These are phyloP conservation scores for Ogataea saltuana DNA, from an alignment of 805 yeast genomes.

Conservation along the genomic window DNA sequence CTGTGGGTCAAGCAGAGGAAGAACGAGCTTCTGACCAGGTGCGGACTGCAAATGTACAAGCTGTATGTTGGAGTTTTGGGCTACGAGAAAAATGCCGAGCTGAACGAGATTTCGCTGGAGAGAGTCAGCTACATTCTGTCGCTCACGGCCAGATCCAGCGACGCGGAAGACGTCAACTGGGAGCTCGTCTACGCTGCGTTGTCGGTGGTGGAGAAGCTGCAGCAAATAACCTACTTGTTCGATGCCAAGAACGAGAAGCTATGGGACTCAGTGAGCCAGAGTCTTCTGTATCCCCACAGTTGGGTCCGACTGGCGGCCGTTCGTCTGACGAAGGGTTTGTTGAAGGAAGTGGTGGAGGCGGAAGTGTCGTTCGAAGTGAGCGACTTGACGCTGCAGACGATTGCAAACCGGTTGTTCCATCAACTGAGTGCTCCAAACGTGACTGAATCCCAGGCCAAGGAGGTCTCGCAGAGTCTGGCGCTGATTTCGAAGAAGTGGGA, in stretches of 20 bases:
- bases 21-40: constrained; percentile 56
- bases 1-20: constrained; percentile 66
- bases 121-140: constrained; percentile 22
- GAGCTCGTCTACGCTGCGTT: constrained; percentile 72
- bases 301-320: constrained; percentile 81
- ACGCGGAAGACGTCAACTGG: constrained; percentile 56
- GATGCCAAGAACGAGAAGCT: constrained; percentile 43
- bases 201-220: constrained; percentile 38
- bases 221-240: constrained; percentile 34
- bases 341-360: constrained; percentile 37
- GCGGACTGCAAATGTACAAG: constrained; percentile 75
- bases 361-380: constrained; percentile 38
- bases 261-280: constrained; percentile 55
- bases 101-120: constrained; percentile 33
- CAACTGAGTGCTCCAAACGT: constrained; percentile 81
- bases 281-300: constrained; percentile 80
- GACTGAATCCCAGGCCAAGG: constrained; percentile 60
- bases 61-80: constrained; percentile 55
- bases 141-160: constrained; percentile 38
- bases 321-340: constrained; percentile 55
- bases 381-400: constrained; percentile 54
- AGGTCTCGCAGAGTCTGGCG: constrained; percentile 67
- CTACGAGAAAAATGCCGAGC: constrained; percentile 31
- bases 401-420: constrained; percentile 67
- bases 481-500: constrained; percentile 65